Conservation (phyloP, 306 rosid genomes). For the Quercus wislizeni region DNA sequence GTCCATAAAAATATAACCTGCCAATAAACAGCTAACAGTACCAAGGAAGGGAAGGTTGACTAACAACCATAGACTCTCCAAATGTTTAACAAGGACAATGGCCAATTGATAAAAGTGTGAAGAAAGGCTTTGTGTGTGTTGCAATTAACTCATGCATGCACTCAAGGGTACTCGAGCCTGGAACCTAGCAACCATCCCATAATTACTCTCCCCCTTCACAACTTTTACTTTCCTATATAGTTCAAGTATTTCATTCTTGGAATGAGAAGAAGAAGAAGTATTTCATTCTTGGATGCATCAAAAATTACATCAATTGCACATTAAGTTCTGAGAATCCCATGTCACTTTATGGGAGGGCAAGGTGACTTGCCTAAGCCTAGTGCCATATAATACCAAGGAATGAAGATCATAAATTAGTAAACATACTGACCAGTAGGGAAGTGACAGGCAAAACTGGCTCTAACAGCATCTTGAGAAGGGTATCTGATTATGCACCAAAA, state of each 20-base stretch:
- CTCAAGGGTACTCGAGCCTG: background rate
- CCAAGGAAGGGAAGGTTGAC: slow-evolving; percentile 10
- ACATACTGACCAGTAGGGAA: slow-evolving; percentile 63
- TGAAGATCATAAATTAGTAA: slow-evolving; percentile 23
- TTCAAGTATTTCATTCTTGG: background rate
- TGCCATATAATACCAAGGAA: slow-evolving; percentile 18
- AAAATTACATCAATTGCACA: background rate
- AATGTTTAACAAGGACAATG: slow-evolving; percentile 14
- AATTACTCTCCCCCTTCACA: background rate
- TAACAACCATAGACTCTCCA: background rate
- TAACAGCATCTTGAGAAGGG: slow-evolving; percentile 69
- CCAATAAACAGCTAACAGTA: slow-evolving; percentile 19
- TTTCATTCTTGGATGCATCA: background rate
- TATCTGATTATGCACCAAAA: slow-evolving; percentile 55
- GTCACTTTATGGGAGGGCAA: slow-evolving; percentile 10
- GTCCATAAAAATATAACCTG: background rate
- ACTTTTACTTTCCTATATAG: background rate
- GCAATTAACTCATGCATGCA: background rate
- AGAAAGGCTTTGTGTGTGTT: background rate
- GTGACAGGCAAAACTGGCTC: slow-evolving; percentile 71
- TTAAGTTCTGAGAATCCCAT: background rate
- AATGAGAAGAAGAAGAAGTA: background rate
- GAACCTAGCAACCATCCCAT: background rate
- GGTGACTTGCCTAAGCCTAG: slow-evolving; percentile 1
- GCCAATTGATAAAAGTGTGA: background rate